Evolutionary conservation across 805 yeast genomes (phyloP).

Genomic region (Saccharomycopsis microspora): DNA sequence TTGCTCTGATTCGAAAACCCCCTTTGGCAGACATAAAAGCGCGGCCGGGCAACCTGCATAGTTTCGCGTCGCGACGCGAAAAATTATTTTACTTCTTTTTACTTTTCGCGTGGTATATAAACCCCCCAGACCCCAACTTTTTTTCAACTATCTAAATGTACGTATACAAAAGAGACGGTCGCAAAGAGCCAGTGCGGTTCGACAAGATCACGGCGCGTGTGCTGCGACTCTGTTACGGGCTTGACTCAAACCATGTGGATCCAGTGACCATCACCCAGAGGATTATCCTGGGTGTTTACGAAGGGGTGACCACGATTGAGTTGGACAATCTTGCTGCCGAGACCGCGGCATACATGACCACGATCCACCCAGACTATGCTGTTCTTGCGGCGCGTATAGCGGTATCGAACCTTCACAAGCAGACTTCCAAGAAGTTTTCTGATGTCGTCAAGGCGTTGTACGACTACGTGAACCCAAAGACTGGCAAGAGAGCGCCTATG

Average conservation of each 20-base stretch:
- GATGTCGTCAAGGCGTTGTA: slow-evolving; percentile 65
- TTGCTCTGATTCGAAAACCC: too few species aligned
- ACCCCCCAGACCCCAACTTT: not conserved
- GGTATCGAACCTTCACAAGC: slow-evolving; percentile 86
- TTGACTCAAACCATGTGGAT: slow-evolving; percentile 85
- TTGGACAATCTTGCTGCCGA: slow-evolving; percentile 82
- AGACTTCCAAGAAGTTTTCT: slow-evolving; percentile 79
- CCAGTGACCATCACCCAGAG: slow-evolving; percentile 94
- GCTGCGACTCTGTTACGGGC: slow-evolving; percentile 87
- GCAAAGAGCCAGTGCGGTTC: slow-evolving; percentile 86
- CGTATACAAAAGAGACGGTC: slow-evolving; percentile 89
- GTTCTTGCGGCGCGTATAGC: slow-evolving; percentile 93
- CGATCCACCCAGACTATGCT: slow-evolving; percentile 97
- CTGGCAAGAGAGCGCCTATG: slow-evolving; percentile 55
- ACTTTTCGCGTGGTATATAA: not conserved
- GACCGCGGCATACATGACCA: slow-evolving; percentile 95
- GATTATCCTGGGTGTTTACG: slow-evolving; percentile 91
- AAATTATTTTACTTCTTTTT: not conserved
- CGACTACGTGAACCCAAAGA: slow-evolving; percentile 72
- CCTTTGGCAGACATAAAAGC: too few species aligned
- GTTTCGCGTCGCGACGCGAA: too few species aligned
- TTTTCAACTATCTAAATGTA: slow-evolving; percentile 37
- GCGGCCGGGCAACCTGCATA: too few species aligned
- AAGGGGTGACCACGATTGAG: slow-evolving; percentile 92
- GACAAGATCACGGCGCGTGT: slow-evolving; percentile 95